Evolutionary conservation across 176 grass and related monocot species (phyloP).

Genomic region (Thalia dealbata): DNA sequence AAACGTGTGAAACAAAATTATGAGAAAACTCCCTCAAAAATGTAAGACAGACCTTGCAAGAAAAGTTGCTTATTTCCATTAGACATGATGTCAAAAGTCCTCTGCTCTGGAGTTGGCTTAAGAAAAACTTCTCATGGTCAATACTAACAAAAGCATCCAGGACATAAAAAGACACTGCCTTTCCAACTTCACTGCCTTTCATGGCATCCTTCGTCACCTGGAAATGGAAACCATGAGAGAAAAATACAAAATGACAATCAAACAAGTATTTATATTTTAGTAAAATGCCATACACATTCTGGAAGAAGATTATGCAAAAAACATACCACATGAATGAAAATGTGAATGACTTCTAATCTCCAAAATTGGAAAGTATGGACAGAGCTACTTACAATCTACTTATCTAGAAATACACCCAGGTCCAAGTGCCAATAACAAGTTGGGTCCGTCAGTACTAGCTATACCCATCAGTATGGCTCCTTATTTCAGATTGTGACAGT

Average conservation of each 20-base stretch:
- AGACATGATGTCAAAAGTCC: conserved; percentile 74
- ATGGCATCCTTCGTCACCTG: conserved; percentile 83
- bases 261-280: not conserved
- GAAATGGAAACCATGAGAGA: conserved; percentile 4
- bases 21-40: not conserved
- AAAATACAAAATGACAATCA: not conserved
- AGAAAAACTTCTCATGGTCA: conserved; percentile 81
- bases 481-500: no score
- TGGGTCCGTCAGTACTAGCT: no score
- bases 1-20: not conserved
- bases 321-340: no score
- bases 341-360: not conserved
- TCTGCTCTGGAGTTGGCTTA: conserved; percentile 91
- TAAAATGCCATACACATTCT: not conserved
- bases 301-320: not conserved
- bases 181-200: conserved; percentile 85
- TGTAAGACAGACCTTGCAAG: conserved; percentile 49
- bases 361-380: not conserved
- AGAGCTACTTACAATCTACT: not conserved
- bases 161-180: conserved; percentile 83
- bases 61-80: conserved; percentile 69
- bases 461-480: no score
- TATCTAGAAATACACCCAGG: not conserved
- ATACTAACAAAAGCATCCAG: conserved; percentile 80
- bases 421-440: no score